These are phyloP conservation scores for Nannizziopsis arthrosporioides DNA, from an alignment of 2,329 filamentous ascomycete species.

Conservation along the genomic window DNA sequence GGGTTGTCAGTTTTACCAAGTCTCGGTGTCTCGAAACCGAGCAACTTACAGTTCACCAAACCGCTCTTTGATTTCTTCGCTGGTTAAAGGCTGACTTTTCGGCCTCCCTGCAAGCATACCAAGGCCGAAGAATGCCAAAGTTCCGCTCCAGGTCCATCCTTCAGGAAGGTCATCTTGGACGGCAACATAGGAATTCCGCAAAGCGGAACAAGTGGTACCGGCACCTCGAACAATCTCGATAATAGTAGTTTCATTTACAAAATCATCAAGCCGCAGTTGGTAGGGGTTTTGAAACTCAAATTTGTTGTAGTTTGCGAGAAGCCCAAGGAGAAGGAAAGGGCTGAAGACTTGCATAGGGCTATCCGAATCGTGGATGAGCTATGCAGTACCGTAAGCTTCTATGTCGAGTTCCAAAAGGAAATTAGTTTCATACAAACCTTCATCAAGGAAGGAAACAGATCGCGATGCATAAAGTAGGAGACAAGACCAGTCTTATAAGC, in stretches of 20 bases:
- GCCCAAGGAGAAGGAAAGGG: constrained; percentile 70
- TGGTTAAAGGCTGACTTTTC: constrained; percentile 49
- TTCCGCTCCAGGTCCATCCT: constrained; percentile 72
- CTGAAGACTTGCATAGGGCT: constrained; percentile 52
- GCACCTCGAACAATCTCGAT: constrained; percentile 67
- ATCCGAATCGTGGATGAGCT: constrained; percentile 75
- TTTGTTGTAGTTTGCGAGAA: constrained; percentile 96
- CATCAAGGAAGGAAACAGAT: constrained; percentile 88
- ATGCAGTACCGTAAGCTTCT: constrained; percentile 14
- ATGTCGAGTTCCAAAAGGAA: not conserved
- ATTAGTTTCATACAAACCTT: constrained; percentile 49
- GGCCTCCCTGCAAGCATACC: constrained; percentile 61
- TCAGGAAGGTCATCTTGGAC: constrained; percentile 85
- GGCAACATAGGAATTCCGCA: constrained; percentile 67
- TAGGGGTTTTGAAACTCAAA: constrained; percentile 98
- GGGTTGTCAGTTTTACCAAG: constrained; percentile 17
- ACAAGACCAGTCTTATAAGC: constrained; percentile 90
- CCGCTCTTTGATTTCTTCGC: constrained; percentile 69
- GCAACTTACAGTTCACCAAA: constrained; percentile 62
- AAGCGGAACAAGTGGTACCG: constrained; percentile 55
- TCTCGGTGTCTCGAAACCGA: not conserved
- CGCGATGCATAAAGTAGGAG: constrained; percentile 88
- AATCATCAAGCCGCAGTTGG: constrained; percentile 79
- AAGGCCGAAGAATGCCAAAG: constrained; percentile 73
- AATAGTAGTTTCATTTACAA: constrained; percentile 84